phyloP scores from a whole-genome alignment of 352 stramenopile species.

The Phytophthora fragariaefolia region DNA sequence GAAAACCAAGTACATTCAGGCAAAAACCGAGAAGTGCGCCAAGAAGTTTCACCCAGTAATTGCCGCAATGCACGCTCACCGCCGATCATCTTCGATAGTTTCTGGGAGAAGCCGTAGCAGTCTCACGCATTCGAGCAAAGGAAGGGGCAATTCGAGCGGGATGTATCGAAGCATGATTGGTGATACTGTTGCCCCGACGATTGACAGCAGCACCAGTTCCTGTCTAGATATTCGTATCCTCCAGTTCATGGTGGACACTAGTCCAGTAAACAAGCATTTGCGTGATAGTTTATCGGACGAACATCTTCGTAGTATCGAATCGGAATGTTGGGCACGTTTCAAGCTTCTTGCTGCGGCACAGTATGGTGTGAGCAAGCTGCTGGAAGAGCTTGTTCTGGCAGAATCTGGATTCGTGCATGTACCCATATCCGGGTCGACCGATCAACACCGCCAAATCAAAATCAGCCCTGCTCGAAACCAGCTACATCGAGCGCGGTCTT shows the following conservation, averaged over 20 bases:
- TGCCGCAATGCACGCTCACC: slow-evolving; percentile 9
- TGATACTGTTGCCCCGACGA: slow-evolving; percentile 8
- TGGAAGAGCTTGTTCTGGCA: slow-evolving; percentile 40
- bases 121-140: slow-evolving; percentile 19
- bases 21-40: slow-evolving; percentile 49
- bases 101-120: slow-evolving; percentile 21
- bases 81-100: slow-evolving; percentile 20
- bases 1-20: slow-evolving; percentile 68
- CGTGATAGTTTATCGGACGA: slow-evolving; percentile 46
- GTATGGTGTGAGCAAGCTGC: slow-evolving; percentile 35
- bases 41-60: slow-evolving; percentile 38
- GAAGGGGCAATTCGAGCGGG: slow-evolving; percentile 21
- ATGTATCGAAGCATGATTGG: slow-evolving; percentile 28
- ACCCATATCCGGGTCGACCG: background rate
- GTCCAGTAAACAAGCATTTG: slow-evolving; percentile 64
- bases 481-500: slow-evolving; percentile 17
- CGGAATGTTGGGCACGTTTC: slow-evolving; percentile 61
- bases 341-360: slow-evolving; percentile 47
- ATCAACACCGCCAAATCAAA: slow-evolving; percentile 21
- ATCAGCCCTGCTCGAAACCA: slow-evolving; percentile 23
- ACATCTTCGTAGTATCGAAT: slow-evolving; percentile 48
- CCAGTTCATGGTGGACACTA: slow-evolving; percentile 65
- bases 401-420: slow-evolving; percentile 10
- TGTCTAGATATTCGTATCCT: slow-evolving; percentile 23
- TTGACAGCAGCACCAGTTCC: background rate